phyloP scores from a whole-genome alignment of 2,329 filamentous ascomycete genomes.

The Aureobasidium sp. region DNA sequence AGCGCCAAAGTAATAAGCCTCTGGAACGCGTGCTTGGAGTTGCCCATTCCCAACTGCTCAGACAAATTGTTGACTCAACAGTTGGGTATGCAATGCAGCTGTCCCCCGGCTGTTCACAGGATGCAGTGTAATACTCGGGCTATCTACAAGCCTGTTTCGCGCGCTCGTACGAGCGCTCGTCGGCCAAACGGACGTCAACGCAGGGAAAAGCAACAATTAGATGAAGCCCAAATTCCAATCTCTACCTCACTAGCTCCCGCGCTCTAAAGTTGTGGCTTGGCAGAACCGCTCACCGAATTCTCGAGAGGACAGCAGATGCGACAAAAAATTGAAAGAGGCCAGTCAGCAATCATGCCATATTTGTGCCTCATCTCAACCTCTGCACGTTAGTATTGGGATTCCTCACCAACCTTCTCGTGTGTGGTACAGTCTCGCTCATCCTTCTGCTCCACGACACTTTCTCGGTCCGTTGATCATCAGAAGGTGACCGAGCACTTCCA shows the following conservation, averaged over 20 bases:
- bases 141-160: not conserved
- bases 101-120: not conserved
- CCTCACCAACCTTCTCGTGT: constrained; percentile 2
- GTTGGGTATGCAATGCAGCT: constrained; percentile 3
- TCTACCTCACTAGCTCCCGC: constrained; percentile 7
- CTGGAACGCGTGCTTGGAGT: constrained; percentile 8
- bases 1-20: constrained; percentile 7
- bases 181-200: not conserved
- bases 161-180: not conserved
- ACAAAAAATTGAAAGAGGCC: constrained; percentile 6
- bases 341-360: constrained; percentile 10
- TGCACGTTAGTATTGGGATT: constrained; percentile 5
- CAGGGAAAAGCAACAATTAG: constrained; percentile 10
- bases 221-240: constrained; percentile 1
- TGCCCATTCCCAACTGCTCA: not conserved
- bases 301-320: constrained; percentile 1
- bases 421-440: constrained; percentile 9
- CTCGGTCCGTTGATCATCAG: constrained; percentile 7
- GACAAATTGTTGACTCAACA: not conserved
- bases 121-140: not conserved
- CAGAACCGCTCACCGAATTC: constrained; percentile 1
- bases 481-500: constrained; percentile 5
- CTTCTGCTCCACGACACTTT: not conserved
- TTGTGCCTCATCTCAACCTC: constrained; percentile 10
- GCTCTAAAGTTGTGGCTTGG: constrained; percentile 9